phyloP scores from a whole-genome alignment of 495 filamentous ascomycete species.

The Aspergillus sparsus region DNA sequence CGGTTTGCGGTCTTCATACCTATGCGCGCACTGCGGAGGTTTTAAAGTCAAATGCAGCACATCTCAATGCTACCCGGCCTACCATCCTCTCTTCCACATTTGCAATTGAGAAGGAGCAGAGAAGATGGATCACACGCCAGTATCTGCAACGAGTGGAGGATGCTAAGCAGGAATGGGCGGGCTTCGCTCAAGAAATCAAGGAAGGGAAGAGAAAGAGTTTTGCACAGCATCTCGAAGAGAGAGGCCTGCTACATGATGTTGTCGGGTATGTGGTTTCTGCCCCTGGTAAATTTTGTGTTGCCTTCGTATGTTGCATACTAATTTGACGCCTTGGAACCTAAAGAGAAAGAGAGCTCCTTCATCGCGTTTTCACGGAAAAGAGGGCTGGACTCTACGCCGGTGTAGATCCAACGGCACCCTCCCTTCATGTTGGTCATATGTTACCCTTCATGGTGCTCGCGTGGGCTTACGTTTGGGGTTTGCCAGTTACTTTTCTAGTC shows the following conservation, averaged over 20 bases:
- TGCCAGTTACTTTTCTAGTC: slow-evolving; percentile 68
- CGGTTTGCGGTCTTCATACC: slow-evolving; percentile 29
- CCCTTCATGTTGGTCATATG: slow-evolving; percentile 90
- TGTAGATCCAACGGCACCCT: slow-evolving; percentile 88
- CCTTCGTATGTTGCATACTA: not conserved
- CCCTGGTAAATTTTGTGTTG: not conserved
- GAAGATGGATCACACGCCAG: slow-evolving; percentile 50
- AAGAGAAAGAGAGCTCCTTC: slow-evolving; percentile 64
- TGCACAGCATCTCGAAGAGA: slow-evolving; percentile 70
- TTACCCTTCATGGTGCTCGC: slow-evolving; percentile 91
- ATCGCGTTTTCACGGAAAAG: slow-evolving; percentile 66
- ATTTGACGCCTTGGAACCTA: slow-evolving; percentile 18
- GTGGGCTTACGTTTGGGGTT: slow-evolving; percentile 88
- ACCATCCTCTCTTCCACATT: slow-evolving; percentile 7
- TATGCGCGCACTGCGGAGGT: slow-evolving; percentile 31
- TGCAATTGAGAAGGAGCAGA: slow-evolving; percentile 28
- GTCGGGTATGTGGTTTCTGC: slow-evolving; percentile 66
- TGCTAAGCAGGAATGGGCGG: slow-evolving; percentile 59
- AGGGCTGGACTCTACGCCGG: slow-evolving; percentile 82
- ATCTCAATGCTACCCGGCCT: slow-evolving; percentile 22
- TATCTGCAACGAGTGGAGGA: slow-evolving; percentile 54
- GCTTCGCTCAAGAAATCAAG: slow-evolving; percentile 56
- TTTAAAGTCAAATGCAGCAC: slow-evolving; percentile 21
- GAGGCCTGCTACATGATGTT: slow-evolving; percentile 76
- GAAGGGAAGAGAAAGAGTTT: slow-evolving; percentile 63